phyloP scores from a whole-genome alignment of 2,329 filamentous ascomycete genomes.

The Ophiostoma tasmaniense region DNA sequence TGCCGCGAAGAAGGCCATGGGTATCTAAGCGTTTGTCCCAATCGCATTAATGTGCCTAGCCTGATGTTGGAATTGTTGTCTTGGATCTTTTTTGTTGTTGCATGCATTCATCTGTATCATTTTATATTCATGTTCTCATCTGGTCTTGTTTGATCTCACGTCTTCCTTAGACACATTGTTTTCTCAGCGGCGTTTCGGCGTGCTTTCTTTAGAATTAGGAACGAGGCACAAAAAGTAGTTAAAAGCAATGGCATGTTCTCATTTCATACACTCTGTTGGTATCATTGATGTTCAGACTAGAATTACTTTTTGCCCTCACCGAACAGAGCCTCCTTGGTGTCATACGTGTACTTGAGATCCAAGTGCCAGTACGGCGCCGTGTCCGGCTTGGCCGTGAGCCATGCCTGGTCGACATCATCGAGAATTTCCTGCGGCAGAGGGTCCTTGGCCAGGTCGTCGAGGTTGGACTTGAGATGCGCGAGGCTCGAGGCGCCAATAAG shows the following conservation, averaged over 20 bases:
- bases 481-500: conserved; percentile 52
- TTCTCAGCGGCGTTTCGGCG: conserved; percentile 6
- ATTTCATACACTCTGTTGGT: conserved; percentile 10
- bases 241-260: conserved; percentile 11
- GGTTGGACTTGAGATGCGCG: conserved; percentile 49
- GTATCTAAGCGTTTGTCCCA: conserved; percentile 6
- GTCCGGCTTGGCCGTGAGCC: conserved; percentile 56
- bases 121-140: not conserved
- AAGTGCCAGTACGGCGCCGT: conserved; percentile 47
- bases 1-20: conserved; percentile 35
- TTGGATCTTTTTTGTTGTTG: not conserved
- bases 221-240: conserved; percentile 7
- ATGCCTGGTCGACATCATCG: conserved; percentile 64
- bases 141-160: not conserved
- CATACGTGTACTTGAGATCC: conserved; percentile 58
- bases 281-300: not conserved
- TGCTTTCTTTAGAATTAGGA: conserved; percentile 11
- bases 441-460: conserved; percentile 54
- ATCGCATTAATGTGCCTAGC: not conserved
- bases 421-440: conserved; percentile 71
- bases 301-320: conserved; percentile 24
- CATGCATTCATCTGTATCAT: conserved; percentile 2
- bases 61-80: not conserved
- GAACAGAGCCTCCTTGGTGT: conserved; percentile 54
- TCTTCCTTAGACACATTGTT: not conserved